Evolutionary conservation across 2,329 filamentous ascomycete species (phyloP).

Genomic region (Exophiala spinifera): DNA sequence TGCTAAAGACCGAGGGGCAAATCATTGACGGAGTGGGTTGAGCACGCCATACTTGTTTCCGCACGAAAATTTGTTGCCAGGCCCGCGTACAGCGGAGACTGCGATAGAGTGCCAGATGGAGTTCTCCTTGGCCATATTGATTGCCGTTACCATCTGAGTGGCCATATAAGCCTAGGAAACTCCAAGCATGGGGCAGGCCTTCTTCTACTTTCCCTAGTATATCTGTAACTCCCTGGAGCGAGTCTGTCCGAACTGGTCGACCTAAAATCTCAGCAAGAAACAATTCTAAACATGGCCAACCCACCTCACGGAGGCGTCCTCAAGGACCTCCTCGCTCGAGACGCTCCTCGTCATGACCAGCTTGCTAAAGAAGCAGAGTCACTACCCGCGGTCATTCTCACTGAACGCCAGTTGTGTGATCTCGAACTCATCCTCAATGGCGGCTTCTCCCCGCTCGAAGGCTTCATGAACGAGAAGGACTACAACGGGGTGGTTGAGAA

Average conservation of each 20-base stretch:
- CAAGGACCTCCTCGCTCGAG: conserved; percentile 95
- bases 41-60: neutral
- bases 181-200: neutral
- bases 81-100: neutral
- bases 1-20: neutral
- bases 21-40: neutral
- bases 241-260: no score
- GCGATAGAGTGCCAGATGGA: neutral
- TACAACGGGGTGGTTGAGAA: conserved; percentile 91
- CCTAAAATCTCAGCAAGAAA: no score
- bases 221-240: neutral
- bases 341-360: conserved; percentile 76
- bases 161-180: neutral
- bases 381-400: conserved; percentile 78
- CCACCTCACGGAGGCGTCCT: conserved; percentile 83
- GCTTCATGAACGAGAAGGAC: conserved; percentile 96
- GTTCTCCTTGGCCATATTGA: neutral
- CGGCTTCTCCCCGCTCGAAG: conserved; percentile 96
- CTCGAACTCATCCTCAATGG: conserved; percentile 95
- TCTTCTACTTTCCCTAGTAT: neutral
- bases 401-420: conserved; percentile 95
- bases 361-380: conserved; percentile 80
- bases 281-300: conserved; percentile 45
- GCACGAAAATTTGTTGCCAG: neutral
- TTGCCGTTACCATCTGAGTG: neutral